These are phyloP conservation scores for Alternaria longipes DNA, from an alignment of 2,329 filamentous ascomycete genomes.

Conservation along the genomic window DNA sequence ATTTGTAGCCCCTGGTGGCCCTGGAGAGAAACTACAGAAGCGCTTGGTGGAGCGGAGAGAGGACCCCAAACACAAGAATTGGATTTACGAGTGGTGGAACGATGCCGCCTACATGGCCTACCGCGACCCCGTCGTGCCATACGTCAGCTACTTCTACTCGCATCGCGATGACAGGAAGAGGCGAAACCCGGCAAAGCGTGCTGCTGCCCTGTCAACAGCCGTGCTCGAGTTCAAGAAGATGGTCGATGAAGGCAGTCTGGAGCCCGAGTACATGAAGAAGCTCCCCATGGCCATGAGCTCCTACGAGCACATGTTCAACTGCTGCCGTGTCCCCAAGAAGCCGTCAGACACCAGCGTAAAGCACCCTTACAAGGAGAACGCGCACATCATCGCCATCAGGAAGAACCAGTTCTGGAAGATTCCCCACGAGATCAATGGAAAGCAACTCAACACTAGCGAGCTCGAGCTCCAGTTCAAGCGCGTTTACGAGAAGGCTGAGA, in stretches of 20 bases:
- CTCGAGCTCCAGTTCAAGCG: conserved; percentile 88
- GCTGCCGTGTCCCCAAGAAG: conserved; percentile 81
- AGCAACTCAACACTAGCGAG: conserved; percentile 87
- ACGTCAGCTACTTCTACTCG: conserved; percentile 99
- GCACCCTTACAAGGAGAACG: conserved; percentile 76
- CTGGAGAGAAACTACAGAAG: conserved; percentile 85
- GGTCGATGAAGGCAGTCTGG: conserved; percentile 81
- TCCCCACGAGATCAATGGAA: conserved; percentile 78
- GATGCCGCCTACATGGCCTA: conserved; percentile 90
- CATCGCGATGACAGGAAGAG: conserved; percentile 91
- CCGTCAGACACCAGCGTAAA: conserved; percentile 86
- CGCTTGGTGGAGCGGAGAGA: conserved; percentile 81
- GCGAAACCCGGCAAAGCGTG: conserved; percentile 88
- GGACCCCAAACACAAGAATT: conserved; percentile 86
- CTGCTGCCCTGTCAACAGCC: conserved; percentile 86
- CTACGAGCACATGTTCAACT: conserved; percentile 99
- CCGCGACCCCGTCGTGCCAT: conserved; percentile 94
- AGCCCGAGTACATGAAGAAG: conserved; percentile 99
- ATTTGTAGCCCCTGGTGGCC: conserved; percentile 86
- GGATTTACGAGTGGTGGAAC: conserved; percentile 99
- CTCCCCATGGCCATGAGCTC: conserved; percentile 98
- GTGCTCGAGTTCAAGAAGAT: conserved; percentile 93
- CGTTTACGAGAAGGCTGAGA: conserved; percentile 76
- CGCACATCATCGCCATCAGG: conserved; percentile 88
- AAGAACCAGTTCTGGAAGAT: conserved; percentile 99